Evolutionary conservation across 139 green algal species (phyloP).

Genomic region (Picochlorum sp.): DNA sequence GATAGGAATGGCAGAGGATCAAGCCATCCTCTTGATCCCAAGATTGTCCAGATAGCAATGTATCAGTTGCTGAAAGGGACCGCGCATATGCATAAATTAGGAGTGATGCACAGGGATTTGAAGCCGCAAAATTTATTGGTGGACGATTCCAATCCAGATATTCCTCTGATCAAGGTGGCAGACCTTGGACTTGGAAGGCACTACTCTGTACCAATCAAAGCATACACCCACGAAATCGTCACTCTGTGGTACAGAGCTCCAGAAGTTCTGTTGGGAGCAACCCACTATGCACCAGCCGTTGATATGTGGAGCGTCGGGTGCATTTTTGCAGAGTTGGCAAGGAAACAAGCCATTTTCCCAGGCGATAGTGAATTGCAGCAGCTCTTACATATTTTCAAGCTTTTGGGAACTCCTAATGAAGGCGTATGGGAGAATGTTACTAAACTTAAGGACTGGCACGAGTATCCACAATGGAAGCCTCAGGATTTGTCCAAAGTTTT

Average conservation of each 20-base stretch:
- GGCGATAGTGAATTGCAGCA: constrained; percentile 83
- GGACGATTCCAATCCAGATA: constrained; percentile 39
- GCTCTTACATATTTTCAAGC: constrained; percentile 85
- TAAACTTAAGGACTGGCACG: constrained; percentile 77
- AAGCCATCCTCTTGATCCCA: constrained; percentile 38
- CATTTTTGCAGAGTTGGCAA: constrained; percentile 91
- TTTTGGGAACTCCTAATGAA: constrained; percentile 76
- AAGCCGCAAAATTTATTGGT: constrained; percentile 99
- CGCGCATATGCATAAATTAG: constrained; percentile 92
- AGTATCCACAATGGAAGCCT: constrained; percentile 61
- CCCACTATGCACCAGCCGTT: constrained; percentile 91
- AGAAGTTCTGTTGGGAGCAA: constrained; percentile 92
- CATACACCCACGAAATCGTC: constrained; percentile 98
- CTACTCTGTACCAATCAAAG: constrained; percentile 96
- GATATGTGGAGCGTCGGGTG: constrained; percentile 98
- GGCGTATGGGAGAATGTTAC: constrained; percentile 64
- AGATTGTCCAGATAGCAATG: constrained; percentile 83
- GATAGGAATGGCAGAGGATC: constrained; percentile 82
- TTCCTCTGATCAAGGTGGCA: constrained; percentile 84
- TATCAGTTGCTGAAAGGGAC: constrained; percentile 95
- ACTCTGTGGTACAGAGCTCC: constrained; percentile 98
- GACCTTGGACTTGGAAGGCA: constrained; percentile 91
- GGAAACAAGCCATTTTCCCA: constrained; percentile 70
- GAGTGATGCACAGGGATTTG: constrained; percentile 94
- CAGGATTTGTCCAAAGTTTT: constrained; percentile 64